A percentile compares a stretch with the other conserved stretches of the same genome.
Conservation (phyloP, 1,284 basidiomycete species). For the Trametes polyzona region DNA sequence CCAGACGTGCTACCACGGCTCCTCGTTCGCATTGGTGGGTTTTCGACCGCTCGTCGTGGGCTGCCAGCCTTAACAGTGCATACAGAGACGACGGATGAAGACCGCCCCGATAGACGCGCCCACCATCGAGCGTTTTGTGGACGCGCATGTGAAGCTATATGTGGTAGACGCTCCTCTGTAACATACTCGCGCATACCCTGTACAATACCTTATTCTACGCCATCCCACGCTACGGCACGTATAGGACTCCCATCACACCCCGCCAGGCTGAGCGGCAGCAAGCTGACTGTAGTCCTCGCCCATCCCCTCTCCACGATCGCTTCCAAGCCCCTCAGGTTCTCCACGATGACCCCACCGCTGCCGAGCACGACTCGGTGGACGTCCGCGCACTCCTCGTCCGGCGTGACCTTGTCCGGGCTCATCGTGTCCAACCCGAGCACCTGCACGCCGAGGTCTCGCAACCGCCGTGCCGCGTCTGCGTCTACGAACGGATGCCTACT, state of each 20-base stretch:
- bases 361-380: slow-evolving; percentile 64
- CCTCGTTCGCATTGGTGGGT: slow-evolving; percentile 39
- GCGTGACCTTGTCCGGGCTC: slow-evolving; percentile 64
- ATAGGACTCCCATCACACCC: slow-evolving; percentile 68
- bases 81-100: slow-evolving; percentile 63
- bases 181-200: neutral
- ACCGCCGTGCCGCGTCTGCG: slow-evolving; percentile 49
- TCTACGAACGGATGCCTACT: slow-evolving; percentile 66
- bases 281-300: slow-evolving; percentile 45
- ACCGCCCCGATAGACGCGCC: slow-evolving; percentile 65
- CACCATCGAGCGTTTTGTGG: slow-evolving; percentile 52
- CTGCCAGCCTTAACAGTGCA: neutral
- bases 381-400: slow-evolving; percentile 40
- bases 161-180: slow-evolving; percentile 17
- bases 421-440: slow-evolving; percentile 66
- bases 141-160: slow-evolving; percentile 29
- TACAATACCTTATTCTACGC: neutral
- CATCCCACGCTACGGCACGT: slow-evolving; percentile 47
- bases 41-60: neutral
- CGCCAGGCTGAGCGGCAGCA: slow-evolving; percentile 61
- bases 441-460: slow-evolving; percentile 54
- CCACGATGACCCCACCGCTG: slow-evolving; percentile 62
- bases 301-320: slow-evolving; percentile 38
- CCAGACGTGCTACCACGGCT: slow-evolving; percentile 37
- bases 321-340: slow-evolving; percentile 62